A percentile compares a stretch with the other conserved stretches of the same genome.
These are phyloP conservation scores for Verticillium nonalfalfae DNA, from an alignment of 2,329 filamentous ascomycete species.

Conservation along the genomic window DNA sequence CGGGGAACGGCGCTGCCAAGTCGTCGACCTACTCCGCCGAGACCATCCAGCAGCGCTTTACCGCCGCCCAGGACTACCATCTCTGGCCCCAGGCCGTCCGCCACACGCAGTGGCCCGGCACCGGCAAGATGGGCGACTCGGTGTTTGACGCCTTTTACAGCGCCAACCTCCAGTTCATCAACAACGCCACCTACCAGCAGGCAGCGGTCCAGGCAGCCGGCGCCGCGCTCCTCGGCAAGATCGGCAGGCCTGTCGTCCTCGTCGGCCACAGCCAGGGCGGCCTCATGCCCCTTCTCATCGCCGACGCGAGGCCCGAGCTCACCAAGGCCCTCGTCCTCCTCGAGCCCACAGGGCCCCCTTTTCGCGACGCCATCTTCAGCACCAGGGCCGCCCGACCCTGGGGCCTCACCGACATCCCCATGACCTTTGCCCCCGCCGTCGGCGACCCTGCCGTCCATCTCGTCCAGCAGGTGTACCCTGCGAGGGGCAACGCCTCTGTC, in stretches of 20 bases:
- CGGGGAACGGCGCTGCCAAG: conserved; percentile 17
- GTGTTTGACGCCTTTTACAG: conserved; percentile 34
- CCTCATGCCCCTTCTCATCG: conserved; percentile 30
- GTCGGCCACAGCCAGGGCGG: conserved; percentile 41
- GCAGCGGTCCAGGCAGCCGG: conserved; percentile 29
- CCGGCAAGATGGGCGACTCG: conserved; percentile 28
- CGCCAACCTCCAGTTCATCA: conserved; percentile 29
- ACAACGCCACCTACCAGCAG: conserved; percentile 26
- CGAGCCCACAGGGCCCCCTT: conserved; percentile 41
- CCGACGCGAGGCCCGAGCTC: conserved; percentile 32
- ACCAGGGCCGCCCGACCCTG: conserved; percentile 26
- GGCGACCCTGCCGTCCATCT: conserved; percentile 25
- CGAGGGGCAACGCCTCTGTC: conserved; percentile 13
- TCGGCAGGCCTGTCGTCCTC: conserved; percentile 31
- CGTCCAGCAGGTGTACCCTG: conserved; percentile 18
- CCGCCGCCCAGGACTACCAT: conserved; percentile 22
- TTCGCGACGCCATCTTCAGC: conserved; percentile 32
- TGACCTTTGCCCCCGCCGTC: conserved; percentile 39
- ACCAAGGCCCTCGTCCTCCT: conserved; percentile 34
- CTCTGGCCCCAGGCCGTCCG: conserved; percentile 30
- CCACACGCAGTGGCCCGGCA: conserved; percentile 37
- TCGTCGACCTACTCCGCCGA: conserved; percentile 23
- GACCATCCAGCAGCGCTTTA: conserved; percentile 29
- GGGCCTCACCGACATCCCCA: conserved; percentile 40
- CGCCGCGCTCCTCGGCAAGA: conserved; percentile 32